Percentiles rank a stretch among this genome's conserved stretches.
Conservation (phyloP, 2,329 filamentous ascomycete genomes). For the Beauveria pseudobassiana region DNA sequence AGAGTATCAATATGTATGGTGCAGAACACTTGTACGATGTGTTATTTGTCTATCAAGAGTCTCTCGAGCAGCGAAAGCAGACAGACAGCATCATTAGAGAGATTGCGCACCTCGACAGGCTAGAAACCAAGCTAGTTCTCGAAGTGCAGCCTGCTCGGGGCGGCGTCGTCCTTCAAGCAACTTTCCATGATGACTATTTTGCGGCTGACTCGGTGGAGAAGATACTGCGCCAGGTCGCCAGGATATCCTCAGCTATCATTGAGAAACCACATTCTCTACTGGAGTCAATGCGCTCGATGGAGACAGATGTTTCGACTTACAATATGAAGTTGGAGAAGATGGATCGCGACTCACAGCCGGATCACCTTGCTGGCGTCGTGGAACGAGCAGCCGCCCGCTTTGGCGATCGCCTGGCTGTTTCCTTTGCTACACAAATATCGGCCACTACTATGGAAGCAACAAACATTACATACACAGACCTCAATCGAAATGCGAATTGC, state of each 20-base stretch:
- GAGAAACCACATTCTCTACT: conserved; percentile 16
- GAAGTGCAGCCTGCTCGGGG: conserved; percentile 61
- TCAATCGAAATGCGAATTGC: conserved; percentile 58
- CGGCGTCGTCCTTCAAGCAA: conserved; percentile 36
- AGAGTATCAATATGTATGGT: conserved; percentile 45
- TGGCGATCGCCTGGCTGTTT: neutral
- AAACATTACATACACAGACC: conserved; percentile 52
- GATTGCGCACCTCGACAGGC: conserved; percentile 55
- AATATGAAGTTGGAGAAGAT: conserved; percentile 5
- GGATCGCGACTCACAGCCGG: conserved; percentile 29
- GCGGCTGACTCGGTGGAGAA: conserved; percentile 45
- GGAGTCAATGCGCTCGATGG: neutral
- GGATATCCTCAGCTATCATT: conserved; percentile 31
- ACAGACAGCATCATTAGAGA: conserved; percentile 38
- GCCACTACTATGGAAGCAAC: conserved; percentile 21
- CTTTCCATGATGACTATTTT: conserved; percentile 42
- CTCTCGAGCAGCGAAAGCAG: conserved; percentile 35
- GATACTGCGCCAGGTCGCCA: conserved; percentile 55
- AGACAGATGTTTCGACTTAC: neutral
- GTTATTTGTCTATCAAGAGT: conserved; percentile 80
- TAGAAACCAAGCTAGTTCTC: conserved; percentile 69
- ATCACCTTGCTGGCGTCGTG: conserved; percentile 58
- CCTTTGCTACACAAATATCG: conserved; percentile 4
- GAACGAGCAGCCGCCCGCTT: conserved; percentile 21
- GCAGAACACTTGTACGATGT: conserved; percentile 63